These are phyloP conservation scores for Acanthamoeba sp. DNA, from an alignment of 208 protist species.

Conservation along the genomic window DNA sequence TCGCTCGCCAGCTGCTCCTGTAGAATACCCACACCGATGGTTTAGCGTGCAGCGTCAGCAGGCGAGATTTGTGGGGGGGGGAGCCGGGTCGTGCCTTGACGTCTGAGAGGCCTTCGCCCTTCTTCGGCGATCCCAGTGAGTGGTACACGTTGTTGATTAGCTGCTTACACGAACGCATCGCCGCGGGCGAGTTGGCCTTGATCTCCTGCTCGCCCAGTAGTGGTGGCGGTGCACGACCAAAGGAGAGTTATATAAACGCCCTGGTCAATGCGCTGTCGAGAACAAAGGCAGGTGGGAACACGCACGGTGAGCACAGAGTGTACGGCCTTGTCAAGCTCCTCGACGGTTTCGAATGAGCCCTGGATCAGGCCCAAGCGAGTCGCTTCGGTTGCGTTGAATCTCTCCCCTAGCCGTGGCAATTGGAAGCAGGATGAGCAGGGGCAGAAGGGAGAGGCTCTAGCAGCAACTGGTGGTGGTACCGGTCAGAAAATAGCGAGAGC, in stretches of 20 bases:
- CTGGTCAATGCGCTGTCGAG: too few species aligned
- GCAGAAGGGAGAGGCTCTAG: not conserved
- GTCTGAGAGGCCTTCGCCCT: slow-evolving; percentile 12
- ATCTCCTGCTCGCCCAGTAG: slow-evolving; percentile 10
- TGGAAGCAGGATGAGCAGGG: not conserved
- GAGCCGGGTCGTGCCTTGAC: not conserved
- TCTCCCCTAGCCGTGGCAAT: slow-evolving; percentile 26
- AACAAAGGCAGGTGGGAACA: too few species aligned
- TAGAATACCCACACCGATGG: not conserved
- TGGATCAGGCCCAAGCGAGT: slow-evolving; percentile 75
- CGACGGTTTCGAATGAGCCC: slow-evolving; percentile 36
- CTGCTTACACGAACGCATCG: slow-evolving; percentile 67
- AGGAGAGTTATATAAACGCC: not conserved
- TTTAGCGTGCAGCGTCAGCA: too few species aligned
- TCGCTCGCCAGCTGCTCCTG: slow-evolving; percentile 67
- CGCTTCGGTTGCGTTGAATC: slow-evolving; percentile 73
- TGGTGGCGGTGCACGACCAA: not conserved
- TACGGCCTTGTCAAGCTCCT: slow-evolving; percentile 64
- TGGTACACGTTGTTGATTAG: slow-evolving; percentile 63
- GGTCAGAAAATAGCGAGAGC: slow-evolving; percentile 76
- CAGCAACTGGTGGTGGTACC: not conserved
- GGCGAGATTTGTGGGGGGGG: not conserved
- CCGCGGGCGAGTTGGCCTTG: slow-evolving; percentile 49
- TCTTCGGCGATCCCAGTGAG: not conserved
- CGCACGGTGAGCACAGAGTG: not conserved